Conservation (phyloP, 2,329 filamentous ascomycete species). For the Xylariomycetidae sp. region DNA sequence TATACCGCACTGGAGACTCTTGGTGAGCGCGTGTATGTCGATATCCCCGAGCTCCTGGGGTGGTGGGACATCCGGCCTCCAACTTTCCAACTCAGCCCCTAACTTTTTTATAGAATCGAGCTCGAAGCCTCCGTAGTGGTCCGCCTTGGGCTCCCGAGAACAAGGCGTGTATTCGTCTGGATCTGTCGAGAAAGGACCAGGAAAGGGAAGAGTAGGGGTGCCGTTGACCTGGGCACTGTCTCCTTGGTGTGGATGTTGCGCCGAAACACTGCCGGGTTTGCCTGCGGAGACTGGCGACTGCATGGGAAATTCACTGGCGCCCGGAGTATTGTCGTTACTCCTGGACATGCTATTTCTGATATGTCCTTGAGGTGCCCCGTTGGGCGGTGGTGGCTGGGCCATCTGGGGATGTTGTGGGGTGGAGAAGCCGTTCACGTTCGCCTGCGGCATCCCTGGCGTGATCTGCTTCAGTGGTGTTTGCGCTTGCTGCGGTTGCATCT, state of each 20-base stretch:
- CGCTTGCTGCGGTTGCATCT: conserved; percentile 35
- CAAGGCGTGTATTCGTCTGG: conserved; percentile 53
- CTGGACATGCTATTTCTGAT: conserved; percentile 48
- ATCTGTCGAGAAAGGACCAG: conserved; percentile 35
- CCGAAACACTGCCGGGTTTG: conserved; percentile 37
- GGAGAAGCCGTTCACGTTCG: conserved; percentile 45
- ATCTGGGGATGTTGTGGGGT: conserved; percentile 37
- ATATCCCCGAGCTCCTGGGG: conserved; percentile 79
- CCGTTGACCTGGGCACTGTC: conserved; percentile 23
- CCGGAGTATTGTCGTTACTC: conserved; percentile 41
- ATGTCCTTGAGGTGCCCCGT: conserved; percentile 36
- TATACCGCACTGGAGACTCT: conserved; percentile 85
- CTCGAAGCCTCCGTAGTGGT: conserved; percentile 68
- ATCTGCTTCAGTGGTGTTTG: conserved; percentile 43
- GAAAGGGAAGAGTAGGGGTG: conserved; percentile 21
- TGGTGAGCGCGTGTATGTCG: conserved; percentile 83
- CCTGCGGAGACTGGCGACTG: conserved; percentile 38
- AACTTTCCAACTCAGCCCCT: conserved; percentile 60
- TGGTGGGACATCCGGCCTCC: conserved; percentile 70
- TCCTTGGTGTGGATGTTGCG: conserved; percentile 30
- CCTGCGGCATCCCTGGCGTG: conserved; percentile 41
- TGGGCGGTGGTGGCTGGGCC: conserved; percentile 39
- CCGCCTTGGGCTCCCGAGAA: conserved; percentile 41
- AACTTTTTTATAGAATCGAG: conserved; percentile 60
- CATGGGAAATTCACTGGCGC: conserved; percentile 37